Conservation (phyloP, 306 rosid genomes). For the Echinosophora koreensis region DNA sequence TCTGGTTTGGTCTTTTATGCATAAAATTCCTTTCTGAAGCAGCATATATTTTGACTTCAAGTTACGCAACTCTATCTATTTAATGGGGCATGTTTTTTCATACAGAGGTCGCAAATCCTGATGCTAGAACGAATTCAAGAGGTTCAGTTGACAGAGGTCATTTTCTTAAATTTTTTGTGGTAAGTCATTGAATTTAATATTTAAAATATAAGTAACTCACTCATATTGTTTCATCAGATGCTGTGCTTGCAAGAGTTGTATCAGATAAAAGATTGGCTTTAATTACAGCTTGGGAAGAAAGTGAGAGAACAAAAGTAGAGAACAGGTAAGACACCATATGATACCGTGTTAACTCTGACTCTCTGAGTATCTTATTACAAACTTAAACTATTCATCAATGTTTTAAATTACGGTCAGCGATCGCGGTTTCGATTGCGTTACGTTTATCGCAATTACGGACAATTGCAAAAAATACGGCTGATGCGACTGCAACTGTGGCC, state of each 20-base stretch:
- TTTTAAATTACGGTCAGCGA: no score
- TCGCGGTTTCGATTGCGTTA: no score
- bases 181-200: not conserved
- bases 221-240: constrained; percentile 51
- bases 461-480: no score
- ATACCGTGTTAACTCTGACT: not conserved
- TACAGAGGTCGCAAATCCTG: constrained; percentile 52
- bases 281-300: constrained; percentile 93
- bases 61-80: not conserved
- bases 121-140: constrained; percentile 41
- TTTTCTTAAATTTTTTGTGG: not conserved
- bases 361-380: not conserved
- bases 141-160: constrained; percentile 63
- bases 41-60: no score
- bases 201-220: constrained; percentile 6
- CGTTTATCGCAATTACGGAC: no score
- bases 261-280: constrained; percentile 76
- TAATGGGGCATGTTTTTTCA: not conserved
- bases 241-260: constrained; percentile 67
- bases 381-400: not conserved
- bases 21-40: not conserved
- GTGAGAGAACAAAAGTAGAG: constrained; percentile 77
- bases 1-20: not conserved
- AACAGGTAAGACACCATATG: constrained; percentile 59
- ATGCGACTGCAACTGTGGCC: no score